These are phyloP conservation scores for Spergularia marina DNA, from an alignment of 148 eudicot species.

Conservation along the genomic window DNA sequence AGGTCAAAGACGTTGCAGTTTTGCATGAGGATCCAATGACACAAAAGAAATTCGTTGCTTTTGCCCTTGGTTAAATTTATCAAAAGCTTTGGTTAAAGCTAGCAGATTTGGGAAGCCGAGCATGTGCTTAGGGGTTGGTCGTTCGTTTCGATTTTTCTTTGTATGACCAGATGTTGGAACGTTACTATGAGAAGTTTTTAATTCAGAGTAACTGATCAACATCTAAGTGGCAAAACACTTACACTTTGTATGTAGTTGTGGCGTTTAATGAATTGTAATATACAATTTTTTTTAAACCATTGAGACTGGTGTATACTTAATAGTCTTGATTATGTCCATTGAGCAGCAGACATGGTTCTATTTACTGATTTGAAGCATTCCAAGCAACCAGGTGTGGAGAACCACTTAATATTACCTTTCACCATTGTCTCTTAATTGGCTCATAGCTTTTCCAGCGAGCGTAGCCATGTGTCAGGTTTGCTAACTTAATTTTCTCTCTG, in stretches of 20 bases:
- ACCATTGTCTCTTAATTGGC: not conserved
- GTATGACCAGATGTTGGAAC: constrained; percentile 28
- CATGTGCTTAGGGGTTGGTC: constrained; percentile 9
- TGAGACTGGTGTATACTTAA: constrained; percentile 3
- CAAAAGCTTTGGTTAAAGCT: constrained; percentile 2
- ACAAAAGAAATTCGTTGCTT: constrained; percentile 62
- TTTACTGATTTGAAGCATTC: constrained; percentile 13
- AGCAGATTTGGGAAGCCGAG: constrained; percentile 4
- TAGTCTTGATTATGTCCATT: not conserved
- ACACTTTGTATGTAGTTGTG: constrained; percentile 6
- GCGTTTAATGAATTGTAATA: constrained; percentile 25
- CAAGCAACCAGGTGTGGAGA: not conserved
- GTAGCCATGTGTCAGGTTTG: constrained; percentile 2
- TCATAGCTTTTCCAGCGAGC: not conserved
- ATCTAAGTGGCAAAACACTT: constrained; percentile 19
- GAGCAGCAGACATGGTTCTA: constrained; percentile 1
- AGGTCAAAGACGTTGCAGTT: constrained; percentile 72
- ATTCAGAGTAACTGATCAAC: constrained; percentile 36
- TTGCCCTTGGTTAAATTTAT: constrained; percentile 40
- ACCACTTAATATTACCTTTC: not conserved
- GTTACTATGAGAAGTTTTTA: constrained; percentile 27
- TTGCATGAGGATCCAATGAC: constrained; percentile 63
- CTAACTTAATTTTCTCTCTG: not conserved
- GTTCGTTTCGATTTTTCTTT: constrained; percentile 11
- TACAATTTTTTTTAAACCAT: constrained; percentile 15